Percentiles rank a stretch among this genome's conserved stretches.
These are phyloP conservation scores for Mucor piriformis DNA, from an alignment of 371 early-diverging fungal genomes.

Conservation along the genomic window DNA sequence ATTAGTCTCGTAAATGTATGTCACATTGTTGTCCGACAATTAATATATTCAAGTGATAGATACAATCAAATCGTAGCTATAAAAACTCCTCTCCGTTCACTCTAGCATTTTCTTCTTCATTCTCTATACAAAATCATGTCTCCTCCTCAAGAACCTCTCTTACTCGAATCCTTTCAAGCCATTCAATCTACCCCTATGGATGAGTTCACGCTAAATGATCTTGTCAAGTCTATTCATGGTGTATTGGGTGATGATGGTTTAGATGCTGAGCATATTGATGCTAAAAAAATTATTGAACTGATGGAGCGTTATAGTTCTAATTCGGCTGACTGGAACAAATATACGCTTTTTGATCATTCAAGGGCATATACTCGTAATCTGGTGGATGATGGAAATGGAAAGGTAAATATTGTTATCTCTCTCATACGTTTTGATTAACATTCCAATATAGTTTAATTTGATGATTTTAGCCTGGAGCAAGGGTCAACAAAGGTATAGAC, in stretches of 20 bases:
- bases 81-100: not conserved
- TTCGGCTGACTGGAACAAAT: slow-evolving; percentile 74
- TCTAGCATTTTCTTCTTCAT: slow-evolving; percentile 4
- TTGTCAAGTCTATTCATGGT: slow-evolving; percentile 27
- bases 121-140: slow-evolving; percentile 17
- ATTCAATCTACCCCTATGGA: not conserved
- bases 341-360: slow-evolving; percentile 77
- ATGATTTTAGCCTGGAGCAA: slow-evolving; percentile 91
- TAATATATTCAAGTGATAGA: not conserved
- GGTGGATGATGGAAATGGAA: slow-evolving; percentile 91
- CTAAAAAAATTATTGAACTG: slow-evolving; percentile 58
- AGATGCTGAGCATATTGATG: slow-evolving; percentile 64
- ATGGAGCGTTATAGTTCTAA: slow-evolving; percentile 71
- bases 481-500: slow-evolving; percentile 66
- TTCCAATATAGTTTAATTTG: slow-evolving; percentile 72
- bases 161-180: slow-evolving; percentile 1
- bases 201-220: slow-evolving; percentile 16
- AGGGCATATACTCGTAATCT: slow-evolving; percentile 83
- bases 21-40: slow-evolving; percentile 9
- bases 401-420: slow-evolving; percentile 30
- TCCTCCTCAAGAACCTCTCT: slow-evolving; percentile 31
- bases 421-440: not conserved
- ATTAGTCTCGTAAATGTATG: not conserved
- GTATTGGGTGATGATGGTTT: slow-evolving; percentile 32
- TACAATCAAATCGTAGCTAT: no score